Evolutionary conservation across 2,329 filamentous ascomycete species (phyloP).

Genomic region (Dactylellina drechsleri): DNA sequence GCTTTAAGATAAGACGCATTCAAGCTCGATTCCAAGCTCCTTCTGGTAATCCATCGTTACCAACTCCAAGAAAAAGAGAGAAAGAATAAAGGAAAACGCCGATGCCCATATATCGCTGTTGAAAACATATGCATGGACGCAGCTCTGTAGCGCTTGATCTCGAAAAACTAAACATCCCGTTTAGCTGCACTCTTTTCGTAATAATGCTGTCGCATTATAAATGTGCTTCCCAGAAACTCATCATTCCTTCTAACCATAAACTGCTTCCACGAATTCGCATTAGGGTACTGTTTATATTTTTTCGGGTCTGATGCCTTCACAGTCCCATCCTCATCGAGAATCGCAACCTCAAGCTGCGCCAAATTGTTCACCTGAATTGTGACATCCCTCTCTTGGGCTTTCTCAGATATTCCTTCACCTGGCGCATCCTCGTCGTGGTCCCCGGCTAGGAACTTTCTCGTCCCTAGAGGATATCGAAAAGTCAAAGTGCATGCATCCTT

Average conservation of each 20-base stretch:
- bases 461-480: slow-evolving; percentile 28
- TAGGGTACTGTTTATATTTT: slow-evolving; percentile 51
- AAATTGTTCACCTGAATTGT: slow-evolving; percentile 38
- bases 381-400: slow-evolving; percentile 14
- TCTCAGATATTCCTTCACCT: slow-evolving; percentile 12
- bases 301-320: slow-evolving; percentile 42
- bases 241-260: slow-evolving; percentile 48
- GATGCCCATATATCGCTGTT: neutral
- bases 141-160: too few species aligned
- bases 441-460: slow-evolving; percentile 30
- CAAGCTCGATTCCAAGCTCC: neutral
- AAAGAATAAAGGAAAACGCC: too few species aligned
- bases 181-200: slow-evolving; percentile 44
- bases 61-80: too few species aligned
- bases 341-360: slow-evolving; percentile 41
- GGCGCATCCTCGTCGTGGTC: slow-evolving; percentile 1
- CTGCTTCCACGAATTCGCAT: slow-evolving; percentile 46
- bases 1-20: neutral
- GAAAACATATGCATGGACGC: too few species aligned
- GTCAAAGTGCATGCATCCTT: slow-evolving; percentile 46
- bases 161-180: neutral
- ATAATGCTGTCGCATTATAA: slow-evolving; percentile 42
- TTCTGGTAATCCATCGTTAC: too few species aligned
- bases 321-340: slow-evolving; percentile 50
- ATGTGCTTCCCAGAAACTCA: slow-evolving; percentile 48